Evolutionary conservation across 495 filamentous ascomycete genomes (phyloP).

Genomic region (Trichoderma reesei): DNA sequence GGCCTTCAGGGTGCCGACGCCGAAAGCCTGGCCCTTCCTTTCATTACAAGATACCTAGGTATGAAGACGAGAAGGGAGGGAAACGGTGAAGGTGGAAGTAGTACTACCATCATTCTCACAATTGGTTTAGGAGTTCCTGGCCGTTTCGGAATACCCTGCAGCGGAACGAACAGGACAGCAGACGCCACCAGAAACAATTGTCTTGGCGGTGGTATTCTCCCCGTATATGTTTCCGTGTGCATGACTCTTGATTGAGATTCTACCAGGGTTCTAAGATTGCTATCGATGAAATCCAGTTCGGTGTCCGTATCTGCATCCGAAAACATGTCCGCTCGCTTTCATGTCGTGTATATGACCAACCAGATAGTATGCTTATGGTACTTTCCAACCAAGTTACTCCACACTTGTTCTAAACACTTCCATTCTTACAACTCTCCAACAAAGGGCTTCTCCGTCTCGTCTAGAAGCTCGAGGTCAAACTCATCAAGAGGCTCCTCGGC

Average conservation of each 20-base stretch:
- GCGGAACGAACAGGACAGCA: neutral
- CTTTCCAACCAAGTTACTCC: neutral
- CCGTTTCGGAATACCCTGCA: neutral
- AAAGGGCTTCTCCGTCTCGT: constrained; percentile 5
- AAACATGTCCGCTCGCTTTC: neutral
- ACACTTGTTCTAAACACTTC: neutral
- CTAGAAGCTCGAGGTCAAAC: neutral
- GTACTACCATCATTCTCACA: too few species aligned
- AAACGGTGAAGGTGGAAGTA: too few species aligned
- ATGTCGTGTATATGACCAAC: neutral
- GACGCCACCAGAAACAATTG: neutral
- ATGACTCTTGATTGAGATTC: too few species aligned
- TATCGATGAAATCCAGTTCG: too few species aligned
- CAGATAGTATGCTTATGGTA: neutral
- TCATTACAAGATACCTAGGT: too few species aligned
- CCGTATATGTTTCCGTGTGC: too few species aligned
- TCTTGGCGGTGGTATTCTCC: neutral
- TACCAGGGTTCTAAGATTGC: too few species aligned
- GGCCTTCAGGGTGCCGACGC: neutral
- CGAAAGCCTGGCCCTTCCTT: neutral
- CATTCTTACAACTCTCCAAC: constrained; percentile 21
- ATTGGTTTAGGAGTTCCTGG: neutral
- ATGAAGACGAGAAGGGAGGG: too few species aligned
- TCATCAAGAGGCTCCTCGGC: neutral
- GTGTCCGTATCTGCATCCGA: too few species aligned